Base-by-base conservation (phyloP, 2,329 filamentous ascomycete genomes). In the Fusarium caatingaense region DNA sequence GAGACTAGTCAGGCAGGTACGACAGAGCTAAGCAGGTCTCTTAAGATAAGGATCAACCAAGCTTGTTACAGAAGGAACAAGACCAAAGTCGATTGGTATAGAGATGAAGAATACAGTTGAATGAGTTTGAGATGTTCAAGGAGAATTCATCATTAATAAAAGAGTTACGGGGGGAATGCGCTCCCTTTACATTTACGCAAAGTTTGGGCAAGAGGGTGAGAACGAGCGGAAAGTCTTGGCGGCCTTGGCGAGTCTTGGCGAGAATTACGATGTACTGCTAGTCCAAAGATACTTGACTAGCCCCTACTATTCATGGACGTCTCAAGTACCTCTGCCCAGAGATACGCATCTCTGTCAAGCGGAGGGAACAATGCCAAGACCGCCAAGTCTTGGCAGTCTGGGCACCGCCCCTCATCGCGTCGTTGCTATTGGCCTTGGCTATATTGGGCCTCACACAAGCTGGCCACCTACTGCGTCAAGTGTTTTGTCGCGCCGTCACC, bases 191-290 rank as follows among this genome's bases (percentile, higher is more conserved):
- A 78, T 76, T 78, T 71, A 68, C 70, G 65, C 69, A 74, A 74
- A 76, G 73, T 73, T 74, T 78, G 77, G 78, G 77, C 75, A 73
- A 72, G 67, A 74, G 70, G 64, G 72, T 71, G 77, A 78, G 78
- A 79, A 78, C 75, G 75, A 79, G 78, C 79, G 78, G 79, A 77
- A 80, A 75, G 69, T 71, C 78, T 80, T 80, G 79, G 79, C 79
- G 47, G 56, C 74, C 76, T 79, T 79, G 77, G 74, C 72, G 70
- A 67, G 27, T 75, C 76, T 79, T 79, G 77, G 74, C 72, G 70
- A 67, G 25, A 44, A 56, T 37, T 4, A 16, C 21, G 18, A 72
- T 48, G 78, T 78, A 76, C 28, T 40, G 21, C 11, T 20, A 18
- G 16, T 50, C 57, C 27, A 25, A 10, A 20, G 42, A 34, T 66